phyloP scores from a whole-genome alignment of 192 early-diverging fungal species.

The Obelidium mucronatum region DNA sequence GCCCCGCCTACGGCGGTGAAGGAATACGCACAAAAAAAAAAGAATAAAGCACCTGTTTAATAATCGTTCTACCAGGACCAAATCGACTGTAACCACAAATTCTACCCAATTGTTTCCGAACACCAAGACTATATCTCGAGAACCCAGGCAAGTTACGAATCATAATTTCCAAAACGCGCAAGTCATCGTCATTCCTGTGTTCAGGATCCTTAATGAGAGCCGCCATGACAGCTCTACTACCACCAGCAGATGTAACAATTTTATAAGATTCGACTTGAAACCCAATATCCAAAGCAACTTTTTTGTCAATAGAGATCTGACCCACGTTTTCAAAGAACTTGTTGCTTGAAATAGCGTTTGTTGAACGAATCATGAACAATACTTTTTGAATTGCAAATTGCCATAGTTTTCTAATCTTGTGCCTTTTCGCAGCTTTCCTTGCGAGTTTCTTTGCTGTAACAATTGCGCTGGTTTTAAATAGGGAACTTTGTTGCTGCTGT shows the following conservation, averaged over 20 bases:
- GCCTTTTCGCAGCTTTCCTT: neutral
- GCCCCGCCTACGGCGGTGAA: neutral
- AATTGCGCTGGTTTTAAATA: neutral
- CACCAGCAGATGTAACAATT: conserved; percentile 3
- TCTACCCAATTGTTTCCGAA: neutral
- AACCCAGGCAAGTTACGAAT: conserved; percentile 5
- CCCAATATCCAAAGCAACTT: neutral
- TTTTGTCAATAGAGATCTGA: neutral
- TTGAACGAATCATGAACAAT: conserved; percentile 4
- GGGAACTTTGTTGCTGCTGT: too few species aligned
- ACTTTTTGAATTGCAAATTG: conserved; percentile 1
- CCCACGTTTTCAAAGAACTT: neutral
- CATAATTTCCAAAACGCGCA: neutral
- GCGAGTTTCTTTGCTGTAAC: neutral
- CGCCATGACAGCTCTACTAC: neutral
- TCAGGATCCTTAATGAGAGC: conserved; percentile 17
- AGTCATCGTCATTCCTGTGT: neutral
- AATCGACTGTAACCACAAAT: conserved; percentile 5
- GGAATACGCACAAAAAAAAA: too few species aligned
- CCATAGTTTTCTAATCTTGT: neutral
- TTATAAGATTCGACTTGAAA: conserved; percentile 20
- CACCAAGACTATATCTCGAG: neutral
- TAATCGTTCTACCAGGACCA: neutral
- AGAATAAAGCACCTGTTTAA: conserved; percentile 18
- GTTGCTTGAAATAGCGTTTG: conserved; percentile 1